Evolutionary conservation across 2,329 filamentous ascomycete species (phyloP), one percentile per base, ranked within the genome.

Genomic region (Pseudopithomyces maydicus): DNA sequence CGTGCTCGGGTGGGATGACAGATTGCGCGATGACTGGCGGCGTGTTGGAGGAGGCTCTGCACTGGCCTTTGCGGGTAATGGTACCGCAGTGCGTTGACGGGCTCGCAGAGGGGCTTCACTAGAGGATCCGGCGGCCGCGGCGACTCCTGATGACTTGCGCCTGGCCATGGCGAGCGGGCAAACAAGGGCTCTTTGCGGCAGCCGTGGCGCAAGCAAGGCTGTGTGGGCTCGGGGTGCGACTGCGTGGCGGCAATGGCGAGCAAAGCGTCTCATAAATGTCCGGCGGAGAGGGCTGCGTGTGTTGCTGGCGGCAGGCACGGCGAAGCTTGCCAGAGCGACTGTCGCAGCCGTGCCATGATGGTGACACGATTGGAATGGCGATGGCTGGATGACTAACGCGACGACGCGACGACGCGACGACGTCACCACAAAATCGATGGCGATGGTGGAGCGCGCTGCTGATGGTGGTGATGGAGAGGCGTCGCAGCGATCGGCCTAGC

Each of bases 181-280:
- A 52, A 26, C 56, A 20, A 47, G 53, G 23, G 48, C 47, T 23
- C 39, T 14, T 44, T 49, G 53, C 61, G 46, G 36, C 49, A 53
- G 56, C 17, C 61, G 58, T 44, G 52, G 46, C n/a, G 59, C 45
- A 39, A 47, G 50, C 43, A 59, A 57, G 49, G 61, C 62, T 57
- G 52, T 53, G 56, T 45, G 57, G 52, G 62, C 49, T 63, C 58
- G 62, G 62, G 54, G 56, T 63, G 64, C 61, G 56, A 64, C 43
- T 56, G 58, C 57, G 62, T 50, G 47, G 47, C 47, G 39, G 47
- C 60, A 54, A 33, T 20, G 50, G 44, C 54, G 62, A 60, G 68
- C 59, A 60, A 65, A 66, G 57, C 61, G 69, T 56, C 67, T 55
- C 71, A 74, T 74, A 45, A 70, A 70, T 65, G 58, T 57, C 58